These are phyloP conservation scores for Aphanoascus verrucosus DNA, from an alignment of 2,329 filamentous ascomycete species.

Conservation along the genomic window DNA sequence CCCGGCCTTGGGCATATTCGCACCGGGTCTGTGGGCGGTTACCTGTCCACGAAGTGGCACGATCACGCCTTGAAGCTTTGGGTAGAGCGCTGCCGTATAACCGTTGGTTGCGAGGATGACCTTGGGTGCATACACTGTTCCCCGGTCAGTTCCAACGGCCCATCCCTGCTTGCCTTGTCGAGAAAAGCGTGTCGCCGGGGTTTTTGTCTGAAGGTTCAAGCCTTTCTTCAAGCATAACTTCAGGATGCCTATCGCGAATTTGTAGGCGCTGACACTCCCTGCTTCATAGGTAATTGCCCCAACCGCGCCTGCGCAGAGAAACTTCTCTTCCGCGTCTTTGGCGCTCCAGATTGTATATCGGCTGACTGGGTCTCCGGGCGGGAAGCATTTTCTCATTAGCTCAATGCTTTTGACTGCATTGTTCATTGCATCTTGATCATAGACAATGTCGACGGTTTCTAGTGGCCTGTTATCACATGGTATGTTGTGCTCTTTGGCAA, in stretches of 20 bases:
- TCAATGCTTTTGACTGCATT: constrained; percentile 32
- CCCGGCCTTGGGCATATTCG: constrained; percentile 12
- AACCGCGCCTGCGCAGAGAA: constrained; percentile 34
- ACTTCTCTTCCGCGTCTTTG: constrained; percentile 35
- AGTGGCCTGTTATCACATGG: constrained; percentile 42
- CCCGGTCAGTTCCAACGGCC: constrained; percentile 35
- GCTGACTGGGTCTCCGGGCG: constrained; percentile 32
- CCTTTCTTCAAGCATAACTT: constrained; percentile 33
- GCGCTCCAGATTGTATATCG: constrained; percentile 37
- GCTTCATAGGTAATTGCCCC: constrained; percentile 41
- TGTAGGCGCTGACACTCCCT: constrained; percentile 35
- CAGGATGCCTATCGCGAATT: constrained; percentile 37
- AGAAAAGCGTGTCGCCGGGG: constrained; percentile 21
- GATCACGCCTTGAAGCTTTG: constrained; percentile 38
- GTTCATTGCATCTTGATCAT: constrained; percentile 39
- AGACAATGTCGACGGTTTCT: constrained; percentile 49
- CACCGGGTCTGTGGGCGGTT: constrained; percentile 28
- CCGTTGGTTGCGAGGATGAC: constrained; percentile 47
- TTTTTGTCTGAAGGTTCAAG: constrained; percentile 26
- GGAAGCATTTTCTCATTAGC: constrained; percentile 40
- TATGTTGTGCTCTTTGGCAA: constrained; percentile 42
- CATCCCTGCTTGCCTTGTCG: constrained; percentile 10
- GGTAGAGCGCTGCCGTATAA: constrained; percentile 40
- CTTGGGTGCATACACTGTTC: constrained; percentile 32
- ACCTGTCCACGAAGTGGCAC: constrained; percentile 44